Evolutionary conservation across 1,284 basidiomycete genomes (phyloP).

Genomic region (Microbotryomycetes sp.): DNA sequence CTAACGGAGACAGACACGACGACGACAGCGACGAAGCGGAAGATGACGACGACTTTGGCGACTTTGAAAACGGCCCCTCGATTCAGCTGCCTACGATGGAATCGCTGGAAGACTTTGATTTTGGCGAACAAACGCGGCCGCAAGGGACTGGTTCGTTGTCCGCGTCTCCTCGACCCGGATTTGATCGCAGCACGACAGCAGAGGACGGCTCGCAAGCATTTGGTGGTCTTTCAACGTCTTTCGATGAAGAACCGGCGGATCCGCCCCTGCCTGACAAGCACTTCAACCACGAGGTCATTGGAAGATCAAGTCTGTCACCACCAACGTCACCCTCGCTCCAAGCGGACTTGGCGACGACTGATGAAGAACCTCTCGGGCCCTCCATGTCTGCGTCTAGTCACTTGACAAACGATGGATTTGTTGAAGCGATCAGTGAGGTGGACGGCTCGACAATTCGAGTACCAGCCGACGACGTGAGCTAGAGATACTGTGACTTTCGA

Average conservation of each 20-base stretch:
- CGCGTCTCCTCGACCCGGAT: slow-evolving; percentile 1
- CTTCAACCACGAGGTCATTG: background rate
- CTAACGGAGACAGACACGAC: slow-evolving; percentile 3
- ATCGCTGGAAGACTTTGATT: slow-evolving; percentile 30
- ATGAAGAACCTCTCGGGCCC: slow-evolving; percentile 31
- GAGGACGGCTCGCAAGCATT: slow-evolving; percentile 29
- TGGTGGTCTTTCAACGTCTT: slow-evolving; percentile 17
- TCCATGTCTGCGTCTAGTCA: slow-evolving; percentile 28
- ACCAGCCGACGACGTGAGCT: slow-evolving; percentile 28
- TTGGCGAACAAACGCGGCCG: slow-evolving; percentile 13
- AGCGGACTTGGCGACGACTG: slow-evolving; percentile 21
- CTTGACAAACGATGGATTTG: slow-evolving; percentile 31
- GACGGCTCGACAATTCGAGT: slow-evolving; percentile 24
- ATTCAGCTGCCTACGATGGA: slow-evolving; percentile 29
- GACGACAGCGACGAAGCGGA: slow-evolving; percentile 8
- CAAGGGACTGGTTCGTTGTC: slow-evolving; percentile 1
- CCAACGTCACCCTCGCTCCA: background rate
- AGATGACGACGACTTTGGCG: slow-evolving; percentile 36
- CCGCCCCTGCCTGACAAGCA: slow-evolving; percentile 4
- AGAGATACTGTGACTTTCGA: background rate
- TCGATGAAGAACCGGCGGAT: background rate
- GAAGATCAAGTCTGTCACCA: background rate
- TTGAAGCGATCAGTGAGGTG: slow-evolving; percentile 24
- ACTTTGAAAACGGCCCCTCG: slow-evolving; percentile 28
- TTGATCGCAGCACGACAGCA: background rate